phyloP scores from a whole-genome alignment of 192 early-diverging fungal genomes.

The Coemansia sp. region DNA sequence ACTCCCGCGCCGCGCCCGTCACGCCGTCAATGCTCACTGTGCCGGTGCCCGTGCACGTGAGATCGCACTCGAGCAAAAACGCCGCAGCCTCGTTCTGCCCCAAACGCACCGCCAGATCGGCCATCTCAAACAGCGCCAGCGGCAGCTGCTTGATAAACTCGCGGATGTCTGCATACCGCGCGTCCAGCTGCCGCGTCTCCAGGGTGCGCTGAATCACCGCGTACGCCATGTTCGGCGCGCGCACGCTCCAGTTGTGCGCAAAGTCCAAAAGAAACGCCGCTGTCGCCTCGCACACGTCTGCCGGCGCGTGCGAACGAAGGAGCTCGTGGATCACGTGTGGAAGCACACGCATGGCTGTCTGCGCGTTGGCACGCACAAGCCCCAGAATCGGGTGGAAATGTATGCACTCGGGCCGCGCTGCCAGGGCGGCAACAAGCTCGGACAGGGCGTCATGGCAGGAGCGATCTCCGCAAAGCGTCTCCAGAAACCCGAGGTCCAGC shows the following conservation, averaged over 20 bases:
- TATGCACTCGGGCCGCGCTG: constrained; percentile 13
- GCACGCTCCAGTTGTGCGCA: constrained; percentile 40
- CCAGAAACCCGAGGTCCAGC: constrained; percentile 26
- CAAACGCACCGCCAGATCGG: constrained; percentile 34
- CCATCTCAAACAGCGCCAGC: constrained; percentile 45
- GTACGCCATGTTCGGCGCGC: constrained; percentile 30
- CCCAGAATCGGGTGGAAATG: constrained; percentile 16
- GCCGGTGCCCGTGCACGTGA: constrained; percentile 28
- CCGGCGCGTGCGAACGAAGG: constrained; percentile 5
- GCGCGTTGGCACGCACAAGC: constrained; percentile 29
- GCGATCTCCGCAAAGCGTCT: constrained; percentile 18
- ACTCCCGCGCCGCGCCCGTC: constrained; percentile 22
- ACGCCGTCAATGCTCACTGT: constrained; percentile 17
- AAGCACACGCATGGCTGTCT: constrained; percentile 25
- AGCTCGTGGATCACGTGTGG: constrained; percentile 32
- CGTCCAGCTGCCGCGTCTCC: constrained; percentile 28
- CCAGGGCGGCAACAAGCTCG: constrained; percentile 31
- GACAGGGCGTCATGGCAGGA: constrained; percentile 18
- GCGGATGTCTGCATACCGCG: constrained; percentile 37
- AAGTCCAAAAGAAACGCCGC: constrained; percentile 45
- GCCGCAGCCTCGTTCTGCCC: constrained; percentile 36
- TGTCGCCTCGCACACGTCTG: constrained; percentile 15
- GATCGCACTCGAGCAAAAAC: constrained; percentile 48
- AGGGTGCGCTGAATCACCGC: constrained; percentile 24
- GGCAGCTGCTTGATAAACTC: constrained; percentile 34